Evolutionary conservation across 495 filamentous ascomycete species (phyloP).

Genomic region (Penicillium desertorum): DNA sequence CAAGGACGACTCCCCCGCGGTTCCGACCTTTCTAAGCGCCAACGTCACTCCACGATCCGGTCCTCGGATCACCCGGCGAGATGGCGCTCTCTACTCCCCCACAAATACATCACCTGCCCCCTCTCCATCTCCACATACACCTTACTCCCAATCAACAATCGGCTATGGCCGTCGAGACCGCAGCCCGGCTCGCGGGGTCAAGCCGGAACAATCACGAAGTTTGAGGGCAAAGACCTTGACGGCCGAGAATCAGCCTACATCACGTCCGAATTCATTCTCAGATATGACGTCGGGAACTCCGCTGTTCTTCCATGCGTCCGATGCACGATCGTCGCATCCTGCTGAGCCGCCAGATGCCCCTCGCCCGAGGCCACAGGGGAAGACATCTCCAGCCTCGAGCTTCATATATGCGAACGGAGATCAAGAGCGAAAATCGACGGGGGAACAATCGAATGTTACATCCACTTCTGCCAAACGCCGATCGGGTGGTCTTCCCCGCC

Average conservation of each 20-base stretch:
- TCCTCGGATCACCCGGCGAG: constrained; percentile 62
- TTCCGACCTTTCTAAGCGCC: constrained; percentile 57
- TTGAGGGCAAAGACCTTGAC: constrained; percentile 40
- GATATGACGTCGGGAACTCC: constrained; percentile 41
- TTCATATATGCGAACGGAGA: constrained; percentile 60
- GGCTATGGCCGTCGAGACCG: constrained; percentile 40
- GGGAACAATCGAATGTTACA: constrained; percentile 21
- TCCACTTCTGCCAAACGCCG: constrained; percentile 31
- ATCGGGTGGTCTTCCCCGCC: constrained; percentile 40
- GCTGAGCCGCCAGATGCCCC: constrained; percentile 27
- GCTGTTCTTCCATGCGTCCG: constrained; percentile 76
- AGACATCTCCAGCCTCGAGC: constrained; percentile 42
- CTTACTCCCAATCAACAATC: constrained; percentile 34
- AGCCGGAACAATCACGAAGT: constrained; percentile 33
- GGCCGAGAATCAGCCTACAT: constrained; percentile 28
- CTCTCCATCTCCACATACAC: constrained; percentile 39
- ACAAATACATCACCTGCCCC: constrained; percentile 50
- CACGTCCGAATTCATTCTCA: constrained; percentile 37
- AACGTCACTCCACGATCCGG: constrained; percentile 75
- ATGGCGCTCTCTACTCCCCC: constrained; percentile 62
- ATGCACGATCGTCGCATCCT: constrained; percentile 51
- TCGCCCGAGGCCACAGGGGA: constrained; percentile 29
- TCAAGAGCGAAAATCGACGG: constrained; percentile 35
- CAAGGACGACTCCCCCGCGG: constrained; percentile 41
- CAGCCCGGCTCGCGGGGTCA: constrained; percentile 40